Conservation (phyloP, 2,329 filamentous ascomycete species). For the Fusarium circinatum region DNA sequence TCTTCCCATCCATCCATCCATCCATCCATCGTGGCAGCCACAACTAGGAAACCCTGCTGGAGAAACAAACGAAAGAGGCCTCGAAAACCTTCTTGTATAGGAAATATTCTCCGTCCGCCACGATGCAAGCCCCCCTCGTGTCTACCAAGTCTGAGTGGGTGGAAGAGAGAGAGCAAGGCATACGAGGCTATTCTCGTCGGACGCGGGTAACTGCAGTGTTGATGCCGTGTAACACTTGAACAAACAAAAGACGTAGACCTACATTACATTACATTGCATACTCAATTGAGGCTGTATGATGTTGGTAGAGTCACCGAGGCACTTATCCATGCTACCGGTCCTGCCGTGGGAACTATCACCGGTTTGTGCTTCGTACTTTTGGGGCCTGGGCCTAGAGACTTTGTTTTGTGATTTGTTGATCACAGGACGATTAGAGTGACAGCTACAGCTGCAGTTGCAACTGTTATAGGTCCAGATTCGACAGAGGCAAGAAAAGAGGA, state of each 20-base stretch:
- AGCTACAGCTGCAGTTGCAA: neutral
- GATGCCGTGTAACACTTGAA: conserved; percentile 40
- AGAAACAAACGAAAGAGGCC: conserved; percentile 8
- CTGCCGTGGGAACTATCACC: conserved; percentile 35
- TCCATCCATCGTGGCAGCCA: conserved; percentile 15
- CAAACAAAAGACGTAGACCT: conserved; percentile 6
- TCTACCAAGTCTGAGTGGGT: neutral
- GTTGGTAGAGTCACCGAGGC: conserved; percentile 16
- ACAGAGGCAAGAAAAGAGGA: neutral
- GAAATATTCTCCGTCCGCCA: conserved; percentile 14
- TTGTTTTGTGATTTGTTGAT: conserved; percentile 3
- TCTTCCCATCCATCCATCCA: neutral
- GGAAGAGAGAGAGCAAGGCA: conserved; percentile 22
- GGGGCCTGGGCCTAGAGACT: neutral
- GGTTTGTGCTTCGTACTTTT: conserved; percentile 30
- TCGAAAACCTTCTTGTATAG: conserved; percentile 5
- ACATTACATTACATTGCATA: neutral
- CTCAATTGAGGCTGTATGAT: conserved; percentile 5
- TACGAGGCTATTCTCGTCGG: conserved; percentile 52
- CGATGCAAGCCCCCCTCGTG: conserved; percentile 21
- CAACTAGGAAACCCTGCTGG: neutral
- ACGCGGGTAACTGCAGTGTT: conserved; percentile 46
- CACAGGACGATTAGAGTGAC: neutral
- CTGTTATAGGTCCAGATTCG: neutral
- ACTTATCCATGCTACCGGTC: conserved; percentile 40